Evolutionary conservation across 345 rosid species (phyloP), one percentile per base, ranked within the genome.

Genomic region (Microcos paniculata): DNA sequence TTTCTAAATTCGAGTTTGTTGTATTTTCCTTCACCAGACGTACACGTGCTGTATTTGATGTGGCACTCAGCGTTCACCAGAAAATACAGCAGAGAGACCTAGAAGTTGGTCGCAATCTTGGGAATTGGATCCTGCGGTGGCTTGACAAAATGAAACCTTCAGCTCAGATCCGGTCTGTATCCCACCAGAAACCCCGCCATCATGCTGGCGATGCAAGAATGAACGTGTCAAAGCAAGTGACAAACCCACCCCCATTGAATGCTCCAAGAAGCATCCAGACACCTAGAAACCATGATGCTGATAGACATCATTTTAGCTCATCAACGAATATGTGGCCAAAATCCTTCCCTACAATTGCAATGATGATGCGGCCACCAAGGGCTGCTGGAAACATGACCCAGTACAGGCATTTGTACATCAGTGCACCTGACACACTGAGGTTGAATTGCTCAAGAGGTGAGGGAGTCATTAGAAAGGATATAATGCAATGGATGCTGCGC

Each of bases 121-220:
- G 99, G 31, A 96, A 96, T 86, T 79, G 98, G 93, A 88, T 96
- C 62, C 88, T 93, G 40, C 91, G 92, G 46, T 90, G 90, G 90
- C 94, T 96, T 31, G 91, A 93, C 77, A 75, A 84, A 58, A 87
- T 88, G 92, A 96, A 92, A 79, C 97, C 99, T n/a, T 87, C 97
- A 13, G 98, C 99, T 71, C 89, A 88, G 78, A 96, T 96, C 59
- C 93, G 93, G 52, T 81, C 75, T 49, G 46, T 84, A 51, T 64
- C 78, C 15, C 76, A 80, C 1, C 81, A 68, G 64, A 83, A 74
- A 64, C 70, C 77, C 31, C 78, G 85, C 16, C 74, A 61, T 56
- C 70, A 67, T 71, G 31, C 75, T 30, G 26, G 72, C 24, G 76
- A 72, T 59, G 62, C 87, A 2, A 82, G 74, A 66, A 72, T 59